phyloP scores from a whole-genome alignment of 2,329 filamentous ascomycete genomes.

The Colletotrichum sp. region DNA sequence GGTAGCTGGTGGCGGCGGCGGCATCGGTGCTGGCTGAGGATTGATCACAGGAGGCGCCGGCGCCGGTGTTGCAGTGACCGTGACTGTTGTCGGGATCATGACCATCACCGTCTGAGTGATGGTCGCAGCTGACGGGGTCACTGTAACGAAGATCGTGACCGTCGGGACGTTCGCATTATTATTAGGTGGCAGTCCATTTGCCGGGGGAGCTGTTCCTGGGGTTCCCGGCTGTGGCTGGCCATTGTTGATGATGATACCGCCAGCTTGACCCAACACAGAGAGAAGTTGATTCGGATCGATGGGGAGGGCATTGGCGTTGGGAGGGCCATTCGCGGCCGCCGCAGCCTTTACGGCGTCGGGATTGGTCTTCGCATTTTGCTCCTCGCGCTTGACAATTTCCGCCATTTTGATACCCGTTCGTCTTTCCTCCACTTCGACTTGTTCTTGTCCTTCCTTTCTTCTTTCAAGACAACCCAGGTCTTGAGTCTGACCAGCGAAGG shows the following conservation, averaged over 20 bases:
- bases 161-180: constrained; percentile 16
- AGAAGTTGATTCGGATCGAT: constrained; percentile 13
- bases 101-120: constrained; percentile 5
- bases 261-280: not conserved
- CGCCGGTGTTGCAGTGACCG: constrained; percentile 2
- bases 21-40: not conserved
- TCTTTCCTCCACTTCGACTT: not conserved
- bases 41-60: not conserved
- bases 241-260: not conserved
- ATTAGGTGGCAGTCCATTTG: not conserved
- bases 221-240: not conserved
- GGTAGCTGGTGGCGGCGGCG: not conserved
- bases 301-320: not conserved
- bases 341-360: not conserved
- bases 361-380: not conserved
- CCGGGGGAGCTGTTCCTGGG: not conserved
- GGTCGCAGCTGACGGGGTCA: not conserved
- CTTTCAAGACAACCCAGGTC: not conserved
- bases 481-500: not conserved
- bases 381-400: not conserved
- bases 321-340: not conserved
- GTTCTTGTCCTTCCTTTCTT: not conserved
- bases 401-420: not conserved
- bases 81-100: constrained; percentile 7
- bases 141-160: constrained; percentile 12